phyloP scores from a whole-genome alignment of 208 protist species.

The Leishmania aethiopica region DNA sequence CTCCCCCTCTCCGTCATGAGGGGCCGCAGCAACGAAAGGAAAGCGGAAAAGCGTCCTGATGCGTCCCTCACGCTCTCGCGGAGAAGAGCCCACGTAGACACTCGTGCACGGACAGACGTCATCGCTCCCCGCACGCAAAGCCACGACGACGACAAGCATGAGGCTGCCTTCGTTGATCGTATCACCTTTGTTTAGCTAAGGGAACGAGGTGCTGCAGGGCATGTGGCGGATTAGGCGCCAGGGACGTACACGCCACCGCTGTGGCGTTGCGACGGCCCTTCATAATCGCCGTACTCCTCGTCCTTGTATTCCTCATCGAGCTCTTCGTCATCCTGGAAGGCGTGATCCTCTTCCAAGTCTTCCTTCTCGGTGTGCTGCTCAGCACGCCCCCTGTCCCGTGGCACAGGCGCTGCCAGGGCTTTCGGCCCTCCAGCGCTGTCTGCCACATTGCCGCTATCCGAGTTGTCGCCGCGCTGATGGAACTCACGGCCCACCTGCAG shows the following conservation, averaged over 20 bases:
- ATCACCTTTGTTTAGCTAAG: background rate
- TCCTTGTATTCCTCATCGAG: slow-evolving; percentile 14
- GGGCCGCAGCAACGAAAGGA: background rate
- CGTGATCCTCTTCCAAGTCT: background rate
- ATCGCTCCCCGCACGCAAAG: background rate
- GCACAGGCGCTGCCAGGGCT: background rate
- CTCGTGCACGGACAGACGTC: background rate
- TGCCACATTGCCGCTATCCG: background rate
- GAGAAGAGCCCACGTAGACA: background rate
- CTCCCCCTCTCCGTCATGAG: background rate
- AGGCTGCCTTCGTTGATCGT: background rate
- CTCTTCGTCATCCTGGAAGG: slow-evolving; percentile 14
- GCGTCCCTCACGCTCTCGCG: background rate
- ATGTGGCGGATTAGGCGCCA: background rate
- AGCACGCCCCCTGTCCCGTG: background rate
- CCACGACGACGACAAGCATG: background rate
- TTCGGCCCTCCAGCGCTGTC: background rate
- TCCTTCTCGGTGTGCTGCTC: background rate
- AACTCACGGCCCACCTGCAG: slow-evolving; percentile 32
- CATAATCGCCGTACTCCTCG: slow-evolving; percentile 31
- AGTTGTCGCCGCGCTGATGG: slow-evolving; percentile 36
- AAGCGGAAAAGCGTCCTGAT: background rate
- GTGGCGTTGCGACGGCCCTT: slow-evolving; percentile 12
- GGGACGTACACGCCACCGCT: background rate
- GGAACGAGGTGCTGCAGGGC: background rate